Base-by-base conservation (phyloP, 805 yeast genomes). In the Metschnikowia orientalis region DNA sequence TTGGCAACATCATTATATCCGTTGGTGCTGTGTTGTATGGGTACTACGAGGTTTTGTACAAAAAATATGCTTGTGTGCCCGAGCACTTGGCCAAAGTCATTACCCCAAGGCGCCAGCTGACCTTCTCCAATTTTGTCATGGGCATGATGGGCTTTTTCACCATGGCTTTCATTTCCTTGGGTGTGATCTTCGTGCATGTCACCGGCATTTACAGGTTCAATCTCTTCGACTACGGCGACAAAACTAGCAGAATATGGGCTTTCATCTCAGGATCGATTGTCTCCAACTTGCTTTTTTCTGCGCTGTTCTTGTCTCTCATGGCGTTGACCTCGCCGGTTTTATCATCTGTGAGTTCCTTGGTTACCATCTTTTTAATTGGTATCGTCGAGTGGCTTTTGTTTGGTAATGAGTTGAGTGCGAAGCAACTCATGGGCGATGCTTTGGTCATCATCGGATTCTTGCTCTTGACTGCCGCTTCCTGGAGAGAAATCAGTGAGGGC, bases 311-410 rank as follows among this genome's bases (percentile, higher is more conserved):
- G 38, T 71, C 87, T 2, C 61, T 86, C 42, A 83, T 86, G 83
- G 79, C 95, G 0, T 68, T 86, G 35, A 86, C 95, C 0, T 79
- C 84, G 3, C 95, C 95, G 0, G 95, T 87, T 2, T 62, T 87
- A 26, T 81, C 92, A 2, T 75, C 84, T 0, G 80, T 75, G 15
- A 59, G 45, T 20, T 74, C 87, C 0, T 61, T 86, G 37, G 67
- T 86, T 30, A 84, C 95, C 0, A 87, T 88, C 13, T 70, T 86
- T 41, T 55, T 86, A 33, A 92, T 87, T 26, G 95, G 95, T 0
- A 31, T 83, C 1, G 77, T 77, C 13, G 95, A 86, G 51, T 83
- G 82, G 79, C 34, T 71, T 0, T 45, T 81, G 7, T 82, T 81
- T 58, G 83, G 79, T 4, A 71, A 75, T 15, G 63, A 56, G 2